Evolutionary conservation across 116 monocot species (phyloP).

Genomic region (Trichopus zeylanicus): DNA sequence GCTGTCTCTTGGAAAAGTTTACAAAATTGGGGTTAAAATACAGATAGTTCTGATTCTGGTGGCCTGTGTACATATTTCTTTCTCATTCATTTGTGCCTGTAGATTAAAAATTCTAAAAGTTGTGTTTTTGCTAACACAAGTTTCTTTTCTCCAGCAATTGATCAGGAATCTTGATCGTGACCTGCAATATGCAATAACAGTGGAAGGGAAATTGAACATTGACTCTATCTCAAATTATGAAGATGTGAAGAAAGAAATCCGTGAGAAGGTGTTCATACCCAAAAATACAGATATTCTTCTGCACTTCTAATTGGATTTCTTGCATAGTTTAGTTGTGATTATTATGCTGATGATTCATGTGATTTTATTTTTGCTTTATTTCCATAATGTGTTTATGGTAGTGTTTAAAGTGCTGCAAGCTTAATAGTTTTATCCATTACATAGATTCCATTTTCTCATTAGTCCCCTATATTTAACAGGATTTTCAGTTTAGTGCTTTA

Average conservation of each 20-base stretch:
- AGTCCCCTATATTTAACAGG: too few species aligned
- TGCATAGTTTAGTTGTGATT: too few species aligned
- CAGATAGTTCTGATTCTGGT: slow-evolving; percentile 6
- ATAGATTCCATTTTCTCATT: too few species aligned
- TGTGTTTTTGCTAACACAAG: background rate
- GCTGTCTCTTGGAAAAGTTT: too few species aligned
- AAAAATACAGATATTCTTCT: background rate
- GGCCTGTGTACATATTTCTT: slow-evolving; percentile 14
- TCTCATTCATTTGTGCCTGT: slow-evolving; percentile 14
- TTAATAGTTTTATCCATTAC: too few species aligned
- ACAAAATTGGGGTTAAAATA: too few species aligned
- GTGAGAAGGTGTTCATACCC: slow-evolving; percentile 49
- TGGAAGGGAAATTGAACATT: slow-evolving; percentile 86
- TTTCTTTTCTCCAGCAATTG: slow-evolving; percentile 52
- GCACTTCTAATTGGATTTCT: too few species aligned
- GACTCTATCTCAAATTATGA: slow-evolving; percentile 79
- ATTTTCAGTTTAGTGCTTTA: too few species aligned
- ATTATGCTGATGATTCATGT: too few species aligned
- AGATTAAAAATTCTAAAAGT: background rate
- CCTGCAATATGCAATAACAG: slow-evolving; percentile 83
- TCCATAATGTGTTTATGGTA: too few species aligned
- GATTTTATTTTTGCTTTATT: too few species aligned
- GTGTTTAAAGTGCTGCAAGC: too few species aligned
- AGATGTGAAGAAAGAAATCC: slow-evolving; percentile 84
- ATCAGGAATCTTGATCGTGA: slow-evolving; percentile 95